Evolutionary conservation across 2,329 filamentous ascomycete genomes (phyloP), one percentile per base, ranked within the genome.

Genomic region (Clarireedia sp.): DNA sequence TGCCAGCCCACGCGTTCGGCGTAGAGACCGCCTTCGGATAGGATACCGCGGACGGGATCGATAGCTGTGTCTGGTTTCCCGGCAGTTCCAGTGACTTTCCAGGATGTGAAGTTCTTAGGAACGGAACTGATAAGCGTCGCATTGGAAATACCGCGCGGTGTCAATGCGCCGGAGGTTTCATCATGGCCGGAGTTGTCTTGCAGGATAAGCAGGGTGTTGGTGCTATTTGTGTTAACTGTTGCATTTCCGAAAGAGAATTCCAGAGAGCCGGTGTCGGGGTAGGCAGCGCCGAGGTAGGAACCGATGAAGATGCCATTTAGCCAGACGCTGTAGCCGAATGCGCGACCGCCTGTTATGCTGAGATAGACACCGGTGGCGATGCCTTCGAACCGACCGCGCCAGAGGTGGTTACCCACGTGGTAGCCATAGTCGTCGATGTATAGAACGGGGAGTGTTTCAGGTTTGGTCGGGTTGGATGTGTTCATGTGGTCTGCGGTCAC

Each of bases 141-240:
- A 24, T 76, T 75, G 36, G 72, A 71, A 59, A 82, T 80, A 6
- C 79, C 79, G 45, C 78, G 69, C 7, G 75, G 72, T 14, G 75
- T 71, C 8, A 75, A 69, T 5, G 76, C 76, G 0, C 69, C 71
- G 0, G 71, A 70, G 0, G 74, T 75, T 21, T 79, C 72, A 46
- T 82, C 80, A 62, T 84, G 79, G 8, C 81, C 81, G 8, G 77
- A 79, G 67, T 83, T 76, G 60, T 84, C 78, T 65, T 81, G 77
- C 17, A 82, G 68, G 4, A 82, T 67, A 12, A 81, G 72, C 2
- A 82, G 69, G 1, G 77, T 66, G 54, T 80, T 79, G 0, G 67
- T 60, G 29, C 44, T 40, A 6, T 54, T 54, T 19, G 37, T 33
- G 24, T 69, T 68, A 0, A 79, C 60, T 2, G 74, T 76, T 2